Evolutionary conservation across 2,329 filamentous ascomycete genomes (phyloP), one percentile per base, ranked within the genome.

Genomic region (Trichophyton equinum): DNA sequence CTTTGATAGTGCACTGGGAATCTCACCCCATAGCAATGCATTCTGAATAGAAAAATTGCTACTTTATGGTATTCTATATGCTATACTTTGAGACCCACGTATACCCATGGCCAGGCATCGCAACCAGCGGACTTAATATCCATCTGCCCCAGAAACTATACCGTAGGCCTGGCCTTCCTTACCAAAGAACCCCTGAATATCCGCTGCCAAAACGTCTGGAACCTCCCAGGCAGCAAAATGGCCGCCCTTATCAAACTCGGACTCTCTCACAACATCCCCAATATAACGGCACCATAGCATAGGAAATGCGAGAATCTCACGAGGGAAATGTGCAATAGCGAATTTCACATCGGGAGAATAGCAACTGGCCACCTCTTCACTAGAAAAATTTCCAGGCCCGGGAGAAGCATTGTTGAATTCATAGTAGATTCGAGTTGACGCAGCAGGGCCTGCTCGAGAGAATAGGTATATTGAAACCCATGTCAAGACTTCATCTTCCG

Each of bases 391-490:
- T 18, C 51, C 51, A 4, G 57, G 40, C 60, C 38, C 40, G 71
- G 70, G 61, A 85, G 83, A 4, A 67, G 72, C 0, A 76, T 74
- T 27, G 25, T 20, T 36, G 30, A 36, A 36, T 71, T 91, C 88
- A 67, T 90, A 90, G 72, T 92, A 92, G 57, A 91, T 89, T 6
- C 85, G 73, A 7, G 82, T 69, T 62, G 81, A 84, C 0, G 88
- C 86, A 1, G 83, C 84, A 0, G 88, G 84, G 0, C 88, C 87
- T 0, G 86, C 85, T 0, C 75, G 79, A 7, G 82, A 85, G 73
- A 90, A 90, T 69, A 81, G 83, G 70, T 91, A 91, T 44, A 91
- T 80, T 57, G 79, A 82, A 0, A 91, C 73, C 88, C 87, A 92
- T 0, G 84, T 88, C 27, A 89, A 73, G 7, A 91, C 79, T 73